Percentiles rank a stretch among this genome's conserved stretches.
Conservation (phyloP, 2,329 filamentous ascomycete species). For the Ophiostoma novo-ulmi region DNA sequence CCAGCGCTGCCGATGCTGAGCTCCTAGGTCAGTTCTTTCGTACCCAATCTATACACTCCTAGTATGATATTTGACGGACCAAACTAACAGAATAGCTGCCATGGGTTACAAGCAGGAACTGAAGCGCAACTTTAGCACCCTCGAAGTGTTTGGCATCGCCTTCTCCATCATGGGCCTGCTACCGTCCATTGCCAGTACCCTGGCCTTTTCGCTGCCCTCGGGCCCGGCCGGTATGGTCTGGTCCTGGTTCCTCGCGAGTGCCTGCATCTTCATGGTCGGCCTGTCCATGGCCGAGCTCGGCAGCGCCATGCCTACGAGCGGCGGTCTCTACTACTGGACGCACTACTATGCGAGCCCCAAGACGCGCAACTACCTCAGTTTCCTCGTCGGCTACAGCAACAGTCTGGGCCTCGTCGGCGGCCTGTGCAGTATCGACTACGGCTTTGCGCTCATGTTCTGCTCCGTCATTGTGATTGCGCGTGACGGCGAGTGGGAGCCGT, state of each 20-base stretch:
- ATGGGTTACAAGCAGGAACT: conserved; percentile 52
- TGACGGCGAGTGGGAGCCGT: conserved; percentile 52
- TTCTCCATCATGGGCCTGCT: conserved; percentile 58
- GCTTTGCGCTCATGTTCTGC: conserved; percentile 53
- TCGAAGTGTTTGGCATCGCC: conserved; percentile 58
- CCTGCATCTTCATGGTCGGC: conserved; percentile 55
- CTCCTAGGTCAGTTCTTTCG: conserved; percentile 27
- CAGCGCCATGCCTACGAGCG: conserved; percentile 53
- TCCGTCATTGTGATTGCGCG: conserved; percentile 53
- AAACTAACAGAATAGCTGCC: conserved; percentile 19
- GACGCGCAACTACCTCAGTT: conserved; percentile 53
- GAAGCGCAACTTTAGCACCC: conserved; percentile 54
- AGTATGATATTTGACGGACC: background rate
- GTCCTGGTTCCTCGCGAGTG: conserved; percentile 56
- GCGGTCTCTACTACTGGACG: conserved; percentile 56
- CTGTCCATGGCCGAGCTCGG: conserved; percentile 53
- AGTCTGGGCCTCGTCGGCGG: conserved; percentile 57
- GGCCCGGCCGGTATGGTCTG: conserved; percentile 59
- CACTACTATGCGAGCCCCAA: conserved; percentile 54
- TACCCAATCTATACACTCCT: background rate
- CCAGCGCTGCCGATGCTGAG: conserved; percentile 33
- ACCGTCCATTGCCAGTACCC: conserved; percentile 55
- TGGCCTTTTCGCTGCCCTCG: conserved; percentile 54
- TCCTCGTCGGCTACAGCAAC: conserved; percentile 57
- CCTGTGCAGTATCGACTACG: conserved; percentile 56